Evolutionary conservation across 352 stramenopile genomes (phyloP), one percentile per base, ranked within the genome.

Genomic region (Pythium plurisporium): DNA sequence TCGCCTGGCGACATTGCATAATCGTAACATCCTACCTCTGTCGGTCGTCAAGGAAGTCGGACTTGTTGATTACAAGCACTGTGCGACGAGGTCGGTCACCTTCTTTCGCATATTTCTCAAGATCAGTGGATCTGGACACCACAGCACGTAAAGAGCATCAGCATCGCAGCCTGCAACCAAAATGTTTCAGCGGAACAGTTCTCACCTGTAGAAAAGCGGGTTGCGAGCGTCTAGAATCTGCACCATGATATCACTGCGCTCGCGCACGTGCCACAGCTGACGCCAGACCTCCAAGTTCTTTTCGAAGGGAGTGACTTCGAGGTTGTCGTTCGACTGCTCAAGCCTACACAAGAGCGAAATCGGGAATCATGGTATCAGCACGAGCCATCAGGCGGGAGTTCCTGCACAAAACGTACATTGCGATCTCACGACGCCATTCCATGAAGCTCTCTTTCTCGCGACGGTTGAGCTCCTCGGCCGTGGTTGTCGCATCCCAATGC

Each of bases 251-350:
- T 99, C 89, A 75, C 90, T 98, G 59, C 96, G 83, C 73, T 99
- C 98, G 37, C 98, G 82, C 20, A 99, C 97, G 31, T 98, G 86
- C 98, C 98, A 99, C 7, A 99, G 74, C 73, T 99, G 98, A 34
- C 97, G 87, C 98, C 98, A 99, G 25, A 99, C 97, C 62, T 99
- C 95, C 37, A 99, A 55, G 73, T 99, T 99, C 78, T 99, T 99
- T 79, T 99, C 98, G 66, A 99, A 99, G 17, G 98, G 98, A 17
- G 97, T 99, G 27, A 99, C 95, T 61, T 93, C 88, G 27, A 91
- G 67, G 44, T 86, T 72, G 6, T 91, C 81, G 7, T 81, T 82
- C 17, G 86, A 86, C 51, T 75, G 69, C 58, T 95, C 86, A 36
- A 94, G 54, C 41, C 85, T 94, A 23, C 3, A n/a, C n/a, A n/a